These are phyloP conservation scores for Sarcodon sp. DNA, from an alignment of 768 basidiomycete genomes.

Conservation along the genomic window DNA sequence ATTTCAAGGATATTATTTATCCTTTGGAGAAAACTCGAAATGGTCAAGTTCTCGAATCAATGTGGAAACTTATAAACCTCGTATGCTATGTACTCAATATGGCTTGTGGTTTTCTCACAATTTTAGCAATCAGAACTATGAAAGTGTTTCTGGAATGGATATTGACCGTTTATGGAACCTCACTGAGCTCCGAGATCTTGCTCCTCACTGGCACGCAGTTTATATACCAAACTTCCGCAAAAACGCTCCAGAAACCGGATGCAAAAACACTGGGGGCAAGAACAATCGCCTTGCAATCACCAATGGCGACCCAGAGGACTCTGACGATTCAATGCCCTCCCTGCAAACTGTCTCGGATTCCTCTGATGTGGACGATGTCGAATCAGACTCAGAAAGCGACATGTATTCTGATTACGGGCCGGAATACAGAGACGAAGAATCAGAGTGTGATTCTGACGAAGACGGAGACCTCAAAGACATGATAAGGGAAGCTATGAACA, in stretches of 20 bases:
- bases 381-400: slow-evolving; percentile 23
- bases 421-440: slow-evolving; percentile 19
- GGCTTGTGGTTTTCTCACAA: neutral
- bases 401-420: slow-evolving; percentile 22
- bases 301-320: slow-evolving; percentile 29
- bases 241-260: slow-evolving; percentile 8
- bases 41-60: slow-evolving; percentile 32
- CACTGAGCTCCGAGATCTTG: slow-evolving; percentile 31
- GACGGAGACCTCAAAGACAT: slow-evolving; percentile 53
- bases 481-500: slow-evolving; percentile 63
- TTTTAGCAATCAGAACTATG: slow-evolving; percentile 39
- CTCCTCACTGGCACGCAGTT: slow-evolving; percentile 48
- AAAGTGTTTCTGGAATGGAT: slow-evolving; percentile 31
- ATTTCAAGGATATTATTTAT: slow-evolving; percentile 41
- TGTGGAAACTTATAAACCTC: slow-evolving; percentile 54
- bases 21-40: slow-evolving; percentile 48
- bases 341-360: slow-evolving; percentile 57
- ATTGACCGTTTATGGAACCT: slow-evolving; percentile 59
- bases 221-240: slow-evolving; percentile 13
- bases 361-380: slow-evolving; percentile 32
- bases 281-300: slow-evolving; percentile 30
- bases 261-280: slow-evolving; percentile 14
- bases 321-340: slow-evolving; percentile 48
- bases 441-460: slow-evolving; percentile 51
- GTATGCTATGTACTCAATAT: slow-evolving; percentile 23